These are phyloP conservation scores for Sporopachydermia lactativora DNA, from an alignment of 805 yeast species.

Conservation along the genomic window DNA sequence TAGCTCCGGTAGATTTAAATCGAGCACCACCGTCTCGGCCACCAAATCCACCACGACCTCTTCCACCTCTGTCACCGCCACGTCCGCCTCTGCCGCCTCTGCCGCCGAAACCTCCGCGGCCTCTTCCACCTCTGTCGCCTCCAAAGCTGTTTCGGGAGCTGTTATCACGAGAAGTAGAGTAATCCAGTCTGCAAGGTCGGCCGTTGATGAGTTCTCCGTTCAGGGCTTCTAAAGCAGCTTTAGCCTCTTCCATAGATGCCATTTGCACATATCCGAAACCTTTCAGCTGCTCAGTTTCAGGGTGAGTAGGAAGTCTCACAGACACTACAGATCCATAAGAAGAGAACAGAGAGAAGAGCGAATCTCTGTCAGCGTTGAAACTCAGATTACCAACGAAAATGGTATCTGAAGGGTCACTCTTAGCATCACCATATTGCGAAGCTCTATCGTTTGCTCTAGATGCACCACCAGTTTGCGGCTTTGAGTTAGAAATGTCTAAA, in stretches of 20 bases:
- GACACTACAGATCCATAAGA: constrained; percentile 73
- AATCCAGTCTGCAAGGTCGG: constrained; percentile 91
- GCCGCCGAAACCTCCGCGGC: constrained; percentile 15
- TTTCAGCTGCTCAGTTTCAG: constrained; percentile 97
- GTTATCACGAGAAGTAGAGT: constrained; percentile 75
- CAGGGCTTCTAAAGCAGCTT: constrained; percentile 71
- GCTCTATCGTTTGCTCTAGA: constrained; percentile 65
- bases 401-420: constrained; percentile 89
- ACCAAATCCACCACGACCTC: constrained; percentile 17
- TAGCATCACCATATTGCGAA: constrained; percentile 76
- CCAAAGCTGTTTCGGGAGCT: constrained; percentile 18
- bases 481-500: constrained; percentile 80
- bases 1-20: constrained; percentile 48
- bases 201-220: constrained; percentile 85
- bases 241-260: constrained; percentile 76
- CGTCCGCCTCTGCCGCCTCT: constrained; percentile 12
- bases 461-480: constrained; percentile 43
- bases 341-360: constrained; percentile 57
- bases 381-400: constrained; percentile 93
- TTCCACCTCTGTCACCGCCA: constrained; percentile 11
- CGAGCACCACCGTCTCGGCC: constrained; percentile 28
- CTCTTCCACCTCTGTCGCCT: constrained; percentile 25
- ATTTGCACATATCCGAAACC: constrained; percentile 98
- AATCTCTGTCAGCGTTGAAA: constrained; percentile 77
- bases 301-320: constrained; percentile 94